These are phyloP conservation scores for Wickerhamomyces pijperi DNA, from an alignment of 805 yeast genomes.

Conservation along the genomic window DNA sequence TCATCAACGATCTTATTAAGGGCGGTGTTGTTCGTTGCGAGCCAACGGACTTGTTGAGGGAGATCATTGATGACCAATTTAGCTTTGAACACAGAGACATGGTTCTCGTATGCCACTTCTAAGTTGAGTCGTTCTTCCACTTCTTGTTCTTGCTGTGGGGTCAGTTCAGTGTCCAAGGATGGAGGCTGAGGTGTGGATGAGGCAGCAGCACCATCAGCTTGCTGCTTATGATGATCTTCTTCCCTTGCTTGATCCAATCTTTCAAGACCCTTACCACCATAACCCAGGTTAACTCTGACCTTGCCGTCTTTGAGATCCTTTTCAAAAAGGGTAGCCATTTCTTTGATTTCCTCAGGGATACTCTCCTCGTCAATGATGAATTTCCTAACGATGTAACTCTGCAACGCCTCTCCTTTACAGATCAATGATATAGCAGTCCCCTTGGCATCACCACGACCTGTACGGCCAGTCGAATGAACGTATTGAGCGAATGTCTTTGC, in stretches of 20 bases:
- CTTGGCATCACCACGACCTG: slow-evolving; percentile 72
- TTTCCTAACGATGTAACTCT: slow-evolving; percentile 44
- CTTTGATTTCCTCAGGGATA: slow-evolving; percentile 38
- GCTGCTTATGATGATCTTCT: slow-evolving; percentile 27
- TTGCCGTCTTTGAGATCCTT: slow-evolving; percentile 57
- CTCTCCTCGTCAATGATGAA: slow-evolving; percentile 35
- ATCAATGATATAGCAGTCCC: slow-evolving; percentile 76
- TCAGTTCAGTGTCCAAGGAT: slow-evolving; percentile 9
- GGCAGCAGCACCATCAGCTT: slow-evolving; percentile 18
- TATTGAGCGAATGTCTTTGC: slow-evolving; percentile 91
- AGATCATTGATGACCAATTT: slow-evolving; percentile 71
- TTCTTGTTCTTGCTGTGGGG: slow-evolving; percentile 9
- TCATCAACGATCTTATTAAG: slow-evolving; percentile 54
- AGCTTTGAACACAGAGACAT: slow-evolving; percentile 51
- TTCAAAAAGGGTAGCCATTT: slow-evolving; percentile 44
- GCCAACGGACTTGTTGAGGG: slow-evolving; percentile 75
- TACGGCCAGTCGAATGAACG: slow-evolving; percentile 91
- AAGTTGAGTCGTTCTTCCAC: slow-evolving; percentile 16
- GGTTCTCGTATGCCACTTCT: slow-evolving; percentile 37
- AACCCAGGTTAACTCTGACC: slow-evolving; percentile 59
- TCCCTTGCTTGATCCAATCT: slow-evolving; percentile 57
- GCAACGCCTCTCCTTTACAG: slow-evolving; percentile 49
- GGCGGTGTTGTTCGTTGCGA: slow-evolving; percentile 56
- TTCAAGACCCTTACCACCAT: slow-evolving; percentile 88
- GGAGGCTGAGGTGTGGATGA: slow-evolving; percentile 5